phyloP scores from a whole-genome alignment of 73 alveolate genomes.

The Durusdinium trenchii region DNA sequence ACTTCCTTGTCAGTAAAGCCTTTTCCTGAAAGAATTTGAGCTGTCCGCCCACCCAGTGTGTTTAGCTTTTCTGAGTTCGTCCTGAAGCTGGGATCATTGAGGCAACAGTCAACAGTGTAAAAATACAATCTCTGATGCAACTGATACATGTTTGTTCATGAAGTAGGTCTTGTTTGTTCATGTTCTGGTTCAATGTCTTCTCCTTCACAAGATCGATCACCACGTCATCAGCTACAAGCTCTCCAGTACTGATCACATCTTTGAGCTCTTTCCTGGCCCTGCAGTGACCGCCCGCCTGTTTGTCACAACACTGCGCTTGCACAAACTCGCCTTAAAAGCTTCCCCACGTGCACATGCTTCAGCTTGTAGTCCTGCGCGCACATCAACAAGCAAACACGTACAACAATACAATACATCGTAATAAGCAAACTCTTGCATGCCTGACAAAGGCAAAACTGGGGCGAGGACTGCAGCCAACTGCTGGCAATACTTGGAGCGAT shows the following conservation, averaged over 20 bases:
- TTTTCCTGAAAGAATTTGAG: too few relatives aligned
- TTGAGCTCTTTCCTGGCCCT: slow-evolving; percentile 81
- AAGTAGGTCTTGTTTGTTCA: too few relatives aligned
- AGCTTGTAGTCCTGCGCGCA: slow-evolving; percentile 76
- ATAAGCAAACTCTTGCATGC: not conserved
- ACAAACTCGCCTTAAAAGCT: slow-evolving; percentile 50
- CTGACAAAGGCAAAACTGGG: slow-evolving; percentile 10
- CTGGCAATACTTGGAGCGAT: slow-evolving; percentile 92
- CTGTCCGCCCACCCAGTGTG: slow-evolving; percentile 91
- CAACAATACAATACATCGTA: not conserved
- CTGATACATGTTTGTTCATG: too few relatives aligned
- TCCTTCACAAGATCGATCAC: slow-evolving; percentile 88
- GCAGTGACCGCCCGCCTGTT: not conserved
- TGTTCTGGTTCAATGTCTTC: not conserved
- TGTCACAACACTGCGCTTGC: not conserved
- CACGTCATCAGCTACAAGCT: slow-evolving; percentile 73
- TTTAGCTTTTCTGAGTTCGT: slow-evolving; percentile 77
- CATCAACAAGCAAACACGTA: not conserved
- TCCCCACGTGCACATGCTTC: slow-evolving; percentile 94
- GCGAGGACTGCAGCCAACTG: slow-evolving; percentile 43
- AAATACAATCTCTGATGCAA: too few relatives aligned
- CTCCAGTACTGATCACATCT: slow-evolving; percentile 47
- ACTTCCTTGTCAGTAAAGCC: too few relatives aligned
- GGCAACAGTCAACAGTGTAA: not conserved
- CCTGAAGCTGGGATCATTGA: not conserved